Base-by-base conservation (phyloP, 176 grass and related monocot genomes). In the Carex pumila region DNA sequence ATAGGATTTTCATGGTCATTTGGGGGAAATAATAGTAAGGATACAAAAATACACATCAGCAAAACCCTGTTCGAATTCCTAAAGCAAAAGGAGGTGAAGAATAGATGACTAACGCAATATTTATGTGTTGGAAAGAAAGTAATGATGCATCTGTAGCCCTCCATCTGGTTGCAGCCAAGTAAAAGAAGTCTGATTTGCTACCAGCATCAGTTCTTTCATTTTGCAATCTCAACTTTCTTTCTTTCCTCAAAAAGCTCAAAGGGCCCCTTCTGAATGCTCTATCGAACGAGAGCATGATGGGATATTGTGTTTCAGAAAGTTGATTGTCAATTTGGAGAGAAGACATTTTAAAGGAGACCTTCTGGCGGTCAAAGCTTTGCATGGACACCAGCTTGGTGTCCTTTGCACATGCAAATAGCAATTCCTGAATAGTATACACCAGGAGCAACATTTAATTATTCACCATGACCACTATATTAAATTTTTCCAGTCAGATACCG, bases 311-410 rank as follows among this genome's bases (percentile, higher is more conserved):
- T 78, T 95, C 95, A 56, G 86, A 79, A 85, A 93, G 84, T 36
- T 98, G 95, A 91, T 98, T 98, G 88, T 98, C 95, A 76, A 98
- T 94, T 93, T 98, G 95, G 83, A 98, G 90, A 88, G 85, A 89
- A 67, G 87, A 87, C 69, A 88, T 91, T 89, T 94, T 87, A 85
- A 93, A 71, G 2, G 85, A 89, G 37, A 98, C 59, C 61, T 79
- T 90, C 54, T 98, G 92, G 82, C 91, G 92, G 88, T 94, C 87
- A 86, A 98, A 89, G 85, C 89, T 98, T 84, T 95, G 95, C 88
- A 93, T 95, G 59, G 87, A 73, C 84, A 94, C 91, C 82, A 98
- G 45, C 13, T 83, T 91, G 41, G 87, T 90, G 84, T 94, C 89
- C 87, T 93, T 94, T 76, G 92, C 92, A 86, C 91, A 94, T 86